Evolutionary conservation across 73 alveolate species (phyloP).

Genomic region (Tetrahymena borealis): DNA sequence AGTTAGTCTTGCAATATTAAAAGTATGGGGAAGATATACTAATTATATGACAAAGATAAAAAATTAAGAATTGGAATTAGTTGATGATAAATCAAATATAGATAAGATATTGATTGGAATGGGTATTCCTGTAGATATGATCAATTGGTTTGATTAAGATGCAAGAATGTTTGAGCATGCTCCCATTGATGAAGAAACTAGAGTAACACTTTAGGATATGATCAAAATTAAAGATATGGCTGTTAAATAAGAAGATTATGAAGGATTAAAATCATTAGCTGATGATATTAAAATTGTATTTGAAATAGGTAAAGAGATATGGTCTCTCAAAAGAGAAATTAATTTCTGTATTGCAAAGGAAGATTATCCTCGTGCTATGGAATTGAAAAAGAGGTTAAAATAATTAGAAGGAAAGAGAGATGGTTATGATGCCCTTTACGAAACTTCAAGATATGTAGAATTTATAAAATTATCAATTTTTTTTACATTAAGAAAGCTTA

Average conservation of each 20-base stretch:
- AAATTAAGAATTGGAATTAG: slow-evolving; percentile 76
- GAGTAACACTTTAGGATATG: slow-evolving; percentile 85
- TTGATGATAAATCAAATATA: slow-evolving; percentile 72
- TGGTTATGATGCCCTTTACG: slow-evolving; percentile 92
- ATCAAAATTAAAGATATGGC: slow-evolving; percentile 75
- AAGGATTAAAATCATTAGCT: slow-evolving; percentile 65
- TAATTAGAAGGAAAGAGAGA: slow-evolving; percentile 79
- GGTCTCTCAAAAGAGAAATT: slow-evolving; percentile 84
- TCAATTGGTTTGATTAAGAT: slow-evolving; percentile 85
- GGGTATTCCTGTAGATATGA: slow-evolving; percentile 91
- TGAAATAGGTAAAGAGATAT: slow-evolving; percentile 89
- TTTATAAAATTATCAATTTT: not conserved
- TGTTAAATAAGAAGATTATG: slow-evolving; percentile 78
- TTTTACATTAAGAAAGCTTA: too few species aligned
- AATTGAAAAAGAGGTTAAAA: slow-evolving; percentile 72
- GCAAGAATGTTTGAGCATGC: slow-evolving; percentile 80
- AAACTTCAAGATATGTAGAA: slow-evolving; percentile 88
- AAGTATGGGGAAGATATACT: slow-evolving; percentile 85
- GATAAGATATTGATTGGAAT: slow-evolving; percentile 87
- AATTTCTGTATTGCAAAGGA: slow-evolving; percentile 81
- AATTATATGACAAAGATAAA: slow-evolving; percentile 65
- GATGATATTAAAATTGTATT: slow-evolving; percentile 83
- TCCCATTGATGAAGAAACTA: slow-evolving; percentile 93
- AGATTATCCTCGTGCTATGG: slow-evolving; percentile 82
- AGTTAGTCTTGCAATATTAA: slow-evolving; percentile 74